phyloP scores from a whole-genome alignment of 2,329 filamentous ascomycete species.

The Xylariaceae sp. region DNA sequence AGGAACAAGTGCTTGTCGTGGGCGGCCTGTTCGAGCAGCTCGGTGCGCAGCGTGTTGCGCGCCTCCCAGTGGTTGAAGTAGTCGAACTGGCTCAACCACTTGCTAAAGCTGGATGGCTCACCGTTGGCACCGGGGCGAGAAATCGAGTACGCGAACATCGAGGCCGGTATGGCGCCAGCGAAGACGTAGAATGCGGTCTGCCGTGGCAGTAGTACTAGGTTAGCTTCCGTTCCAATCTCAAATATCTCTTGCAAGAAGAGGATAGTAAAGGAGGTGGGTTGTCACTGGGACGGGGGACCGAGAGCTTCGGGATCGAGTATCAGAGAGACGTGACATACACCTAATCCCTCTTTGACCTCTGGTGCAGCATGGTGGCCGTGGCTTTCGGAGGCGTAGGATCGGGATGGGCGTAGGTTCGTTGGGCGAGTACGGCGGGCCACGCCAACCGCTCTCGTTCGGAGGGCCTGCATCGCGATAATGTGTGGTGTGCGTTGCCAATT shows the following conservation, averaged over 20 bases:
- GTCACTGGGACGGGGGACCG: background rate
- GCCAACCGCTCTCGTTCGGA: slow-evolving; percentile 54
- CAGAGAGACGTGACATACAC: slow-evolving; percentile 57
- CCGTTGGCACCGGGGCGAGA: slow-evolving; percentile 57
- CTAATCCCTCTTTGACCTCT: slow-evolving; percentile 59
- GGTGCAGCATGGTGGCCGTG: slow-evolving; percentile 51
- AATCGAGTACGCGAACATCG: slow-evolving; percentile 56
- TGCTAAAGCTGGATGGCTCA: slow-evolving; percentile 54
- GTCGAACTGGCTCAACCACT: slow-evolving; percentile 55
- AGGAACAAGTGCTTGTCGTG: slow-evolving; percentile 63
- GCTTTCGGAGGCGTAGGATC: slow-evolving; percentile 62
- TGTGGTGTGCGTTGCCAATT: slow-evolving; percentile 37
- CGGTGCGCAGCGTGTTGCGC: slow-evolving; percentile 60
- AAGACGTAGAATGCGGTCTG: slow-evolving; percentile 58
- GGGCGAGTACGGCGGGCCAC: slow-evolving; percentile 48
- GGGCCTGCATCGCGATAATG: slow-evolving; percentile 41
- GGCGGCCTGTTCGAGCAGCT: slow-evolving; percentile 61
- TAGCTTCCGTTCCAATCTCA: slow-evolving; percentile 11
- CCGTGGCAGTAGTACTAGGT: background rate
- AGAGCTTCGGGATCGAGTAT: background rate
- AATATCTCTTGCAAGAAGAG: background rate
- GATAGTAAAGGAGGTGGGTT: too few relatives aligned
- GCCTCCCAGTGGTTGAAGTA: slow-evolving; percentile 58
- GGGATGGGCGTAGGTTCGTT: slow-evolving; percentile 45
- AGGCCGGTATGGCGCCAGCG: slow-evolving; percentile 52